Percentiles rank a stretch among this genome's conserved stretches.
These are phyloP conservation scores for Kwoniella europaea DNA, from an alignment of 768 basidiomycete genomes.

Conservation along the genomic window DNA sequence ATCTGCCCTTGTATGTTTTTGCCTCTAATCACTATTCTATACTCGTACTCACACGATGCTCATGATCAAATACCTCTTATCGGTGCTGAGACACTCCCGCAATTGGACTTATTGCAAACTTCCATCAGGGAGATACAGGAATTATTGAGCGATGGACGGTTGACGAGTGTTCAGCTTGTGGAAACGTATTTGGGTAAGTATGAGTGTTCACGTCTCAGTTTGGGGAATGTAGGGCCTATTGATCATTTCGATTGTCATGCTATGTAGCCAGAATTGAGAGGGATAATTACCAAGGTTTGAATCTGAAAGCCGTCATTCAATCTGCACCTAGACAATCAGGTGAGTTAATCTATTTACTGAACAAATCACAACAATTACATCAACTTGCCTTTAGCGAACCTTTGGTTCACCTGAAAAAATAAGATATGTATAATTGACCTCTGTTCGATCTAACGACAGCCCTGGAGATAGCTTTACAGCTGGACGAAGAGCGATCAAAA, in stretches of 20 bases:
- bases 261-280: constrained; percentile 35
- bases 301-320: constrained; percentile 47
- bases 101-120: constrained; percentile 35
- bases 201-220: too few relatives aligned
- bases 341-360: not conserved
- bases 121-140: constrained; percentile 40
- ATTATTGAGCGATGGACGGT: constrained; percentile 30
- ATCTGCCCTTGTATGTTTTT: too few relatives aligned
- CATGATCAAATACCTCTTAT: not conserved
- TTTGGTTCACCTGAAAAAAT: too few relatives aligned
- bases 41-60: not conserved
- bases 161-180: constrained; percentile 42
- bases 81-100: constrained; percentile 19
- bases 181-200: constrained; percentile 34
- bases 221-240: too few relatives aligned
- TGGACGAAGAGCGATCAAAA: constrained; percentile 38
- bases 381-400: too few relatives aligned
- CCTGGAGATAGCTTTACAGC: constrained; percentile 33
- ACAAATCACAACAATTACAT: too few relatives aligned
- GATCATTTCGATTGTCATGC: too few relatives aligned
- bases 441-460: constrained; percentile 2
- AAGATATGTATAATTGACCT: not conserved
- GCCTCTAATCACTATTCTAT: too few relatives aligned
- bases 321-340: constrained; percentile 38
- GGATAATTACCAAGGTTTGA: constrained; percentile 43